Base-by-base conservation (phyloP, 1,284 basidiomycete species). In the Rhodotorula sp. region DNA sequence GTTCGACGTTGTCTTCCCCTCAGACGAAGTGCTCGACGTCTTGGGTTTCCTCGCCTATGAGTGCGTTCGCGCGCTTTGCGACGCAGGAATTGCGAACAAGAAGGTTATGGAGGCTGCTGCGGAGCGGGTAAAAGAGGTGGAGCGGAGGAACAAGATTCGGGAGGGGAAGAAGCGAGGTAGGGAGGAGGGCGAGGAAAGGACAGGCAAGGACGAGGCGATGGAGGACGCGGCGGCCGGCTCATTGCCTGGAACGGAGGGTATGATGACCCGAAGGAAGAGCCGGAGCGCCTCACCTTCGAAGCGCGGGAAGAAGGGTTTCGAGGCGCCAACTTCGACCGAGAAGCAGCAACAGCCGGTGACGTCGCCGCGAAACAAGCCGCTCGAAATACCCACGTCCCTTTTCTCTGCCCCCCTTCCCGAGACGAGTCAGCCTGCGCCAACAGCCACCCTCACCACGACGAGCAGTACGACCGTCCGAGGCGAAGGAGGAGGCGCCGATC, bases 41-140 rank as follows among this genome's bases (percentile, higher is more conserved):
- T 90, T 98, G 71, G 95, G 95, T 24, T 98, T 98, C 82, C 86
- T 98, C 39, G 90, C 93, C 0, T 98, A 96, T 80, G 94, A 98
- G 81, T 94, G 96, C 87, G 94, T 98, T 46, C 88, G 94, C 52
- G 91, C 91, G 4, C 84, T 98, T 49, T 95, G 93, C 9, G 85
- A 94, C 54, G 90, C 90, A 2, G 92, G 91, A 1, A 84, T 93
- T 32, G 87, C 89, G 48, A 89, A 94, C 73, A 91, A 91, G 81
- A 88, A 86, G 74, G 84, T 87, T 3, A 83, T 90, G 34, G 59
- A 9, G 29, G 62, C 30, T 6, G 34, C 58, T 5, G 36, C 24
- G 20, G 49, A 34, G 20, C 46, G 55, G 27, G 52, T 29, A 13
- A 19, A 27, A 47, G 52, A 29, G 36, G 15, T 3, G 6, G 48